Evolutionary conservation across 495 filamentous ascomycete species (phyloP).

Genomic region (Aspergillus coremiiformis): DNA sequence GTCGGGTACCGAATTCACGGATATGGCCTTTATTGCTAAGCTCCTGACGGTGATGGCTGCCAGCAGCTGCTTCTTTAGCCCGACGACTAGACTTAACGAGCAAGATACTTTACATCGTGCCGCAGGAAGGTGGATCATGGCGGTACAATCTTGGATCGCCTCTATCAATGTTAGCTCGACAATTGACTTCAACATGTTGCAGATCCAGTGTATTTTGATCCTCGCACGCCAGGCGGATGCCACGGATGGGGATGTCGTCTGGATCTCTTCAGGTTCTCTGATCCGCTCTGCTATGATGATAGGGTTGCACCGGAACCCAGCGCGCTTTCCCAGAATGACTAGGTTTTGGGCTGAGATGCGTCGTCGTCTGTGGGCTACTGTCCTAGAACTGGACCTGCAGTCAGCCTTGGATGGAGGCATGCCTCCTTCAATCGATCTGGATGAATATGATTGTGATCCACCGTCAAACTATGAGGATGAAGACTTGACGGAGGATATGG

Average conservation of each 20-base stretch:
- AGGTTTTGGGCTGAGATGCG: conserved; percentile 47
- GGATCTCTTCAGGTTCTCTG: conserved; percentile 49
- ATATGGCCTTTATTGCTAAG: conserved; percentile 36
- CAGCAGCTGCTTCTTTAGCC: conserved; percentile 40
- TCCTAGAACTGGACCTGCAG: conserved; percentile 53
- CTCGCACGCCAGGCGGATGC: conserved; percentile 46
- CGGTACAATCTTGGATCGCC: conserved; percentile 49
- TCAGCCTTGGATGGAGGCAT: conserved; percentile 49
- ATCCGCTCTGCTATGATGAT: conserved; percentile 51
- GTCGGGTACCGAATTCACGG: conserved; percentile 27
- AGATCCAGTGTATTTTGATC: conserved; percentile 48
- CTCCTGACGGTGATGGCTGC: conserved; percentile 49
- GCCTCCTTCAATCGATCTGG: conserved; percentile 39
- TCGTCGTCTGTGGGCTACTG: conserved; percentile 54
- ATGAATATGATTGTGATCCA: conserved; percentile 42
- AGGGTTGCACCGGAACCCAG: conserved; percentile 53
- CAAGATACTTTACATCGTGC: conserved; percentile 24
- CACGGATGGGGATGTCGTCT: conserved; percentile 47
- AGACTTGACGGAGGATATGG: conserved; percentile 42
- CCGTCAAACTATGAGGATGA: conserved; percentile 53
- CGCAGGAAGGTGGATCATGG: conserved; percentile 45
- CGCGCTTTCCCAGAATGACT: conserved; percentile 40
- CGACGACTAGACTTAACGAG: conserved; percentile 15
- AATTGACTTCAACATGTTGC: conserved; percentile 42
- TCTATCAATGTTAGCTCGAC: conserved; percentile 46